phyloP scores from a whole-genome alignment of 2,329 filamentous ascomycete genomes.

The Chrysoporthe austroafricana region DNA sequence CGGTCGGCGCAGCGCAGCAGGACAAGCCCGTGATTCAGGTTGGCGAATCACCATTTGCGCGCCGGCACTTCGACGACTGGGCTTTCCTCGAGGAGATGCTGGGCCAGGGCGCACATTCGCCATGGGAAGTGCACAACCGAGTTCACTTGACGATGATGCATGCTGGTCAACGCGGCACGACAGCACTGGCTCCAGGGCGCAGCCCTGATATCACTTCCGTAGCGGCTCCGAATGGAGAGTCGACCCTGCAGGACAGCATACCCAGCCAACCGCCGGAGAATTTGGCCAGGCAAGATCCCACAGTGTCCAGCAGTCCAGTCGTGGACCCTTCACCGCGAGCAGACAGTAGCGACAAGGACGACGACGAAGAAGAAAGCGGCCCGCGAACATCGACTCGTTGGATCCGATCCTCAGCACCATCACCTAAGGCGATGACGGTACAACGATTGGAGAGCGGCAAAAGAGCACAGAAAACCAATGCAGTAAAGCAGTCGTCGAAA shows the following conservation, averaged over 20 bases:
- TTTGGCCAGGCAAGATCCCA: not conserved
- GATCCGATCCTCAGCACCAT: slow-evolving; percentile 8
- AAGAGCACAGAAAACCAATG: not conserved
- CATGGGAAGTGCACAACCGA: slow-evolving; percentile 23
- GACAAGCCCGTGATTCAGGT: not conserved
- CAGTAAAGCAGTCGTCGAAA: not conserved
- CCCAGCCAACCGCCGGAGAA: not conserved
- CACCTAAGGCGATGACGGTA: slow-evolving; percentile 12
- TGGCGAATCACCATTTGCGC: not conserved
- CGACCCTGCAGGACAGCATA: not conserved
- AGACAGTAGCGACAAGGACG: not conserved
- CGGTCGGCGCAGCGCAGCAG: not conserved
- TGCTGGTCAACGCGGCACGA: not conserved
- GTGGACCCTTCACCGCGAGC: not conserved
- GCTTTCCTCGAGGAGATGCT: slow-evolving; percentile 17
- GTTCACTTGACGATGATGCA: slow-evolving; percentile 22
- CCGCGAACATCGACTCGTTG: not conserved
- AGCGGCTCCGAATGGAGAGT: not conserved
- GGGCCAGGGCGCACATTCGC: slow-evolving; percentile 9
- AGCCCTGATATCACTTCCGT: not conserved
- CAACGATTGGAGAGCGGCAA: not conserved
- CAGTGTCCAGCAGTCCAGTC: not conserved
- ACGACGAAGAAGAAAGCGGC: not conserved
- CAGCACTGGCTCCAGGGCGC: not conserved
- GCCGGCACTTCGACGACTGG: slow-evolving; percentile 15